phyloP scores from a whole-genome alignment of 1,284 basidiomycete species.

The Malassezia psittaci region DNA sequence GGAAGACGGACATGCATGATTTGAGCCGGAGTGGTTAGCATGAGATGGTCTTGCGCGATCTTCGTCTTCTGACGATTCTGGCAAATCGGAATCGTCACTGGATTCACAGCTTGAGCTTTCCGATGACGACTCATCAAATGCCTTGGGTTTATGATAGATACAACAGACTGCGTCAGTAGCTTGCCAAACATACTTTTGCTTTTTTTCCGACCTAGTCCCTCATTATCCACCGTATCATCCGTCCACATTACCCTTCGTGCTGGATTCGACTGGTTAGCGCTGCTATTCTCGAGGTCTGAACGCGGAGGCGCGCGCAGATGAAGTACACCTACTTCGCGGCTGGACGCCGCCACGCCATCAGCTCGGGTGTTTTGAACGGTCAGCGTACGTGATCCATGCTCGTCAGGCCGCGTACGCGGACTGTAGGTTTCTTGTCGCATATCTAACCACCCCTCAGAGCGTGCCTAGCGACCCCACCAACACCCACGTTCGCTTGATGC shows the following conservation, averaged over 20 bases:
- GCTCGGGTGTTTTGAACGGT: not conserved
- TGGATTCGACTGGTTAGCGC: not conserved
- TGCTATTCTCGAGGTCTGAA: not conserved
- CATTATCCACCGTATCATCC: slow-evolving; percentile 41
- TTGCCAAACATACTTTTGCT: slow-evolving; percentile 31
- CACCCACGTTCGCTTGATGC: too few relatives aligned
- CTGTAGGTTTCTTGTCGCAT: too few relatives aligned
- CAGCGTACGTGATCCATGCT: slow-evolving; percentile 9
- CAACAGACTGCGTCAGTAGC: slow-evolving; percentile 31
- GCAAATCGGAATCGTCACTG: not conserved
- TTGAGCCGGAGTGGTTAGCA: not conserved
- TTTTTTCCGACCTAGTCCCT: slow-evolving; percentile 35
- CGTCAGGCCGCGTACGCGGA: not conserved
- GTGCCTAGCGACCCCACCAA: too few relatives aligned
- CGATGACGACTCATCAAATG: slow-evolving; percentile 37
- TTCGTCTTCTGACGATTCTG: not conserved
- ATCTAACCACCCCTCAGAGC: too few relatives aligned
- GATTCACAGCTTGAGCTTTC: slow-evolving; percentile 16
- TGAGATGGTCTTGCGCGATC: not conserved
- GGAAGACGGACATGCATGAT: not conserved
- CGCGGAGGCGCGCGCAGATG: not conserved
- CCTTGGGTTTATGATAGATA: slow-evolving; percentile 42
- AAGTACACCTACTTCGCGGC: not conserved
- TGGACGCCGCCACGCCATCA: not conserved
- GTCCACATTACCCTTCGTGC: slow-evolving; percentile 33